Evolutionary conservation across 2,329 filamentous ascomycete genomes (phyloP).

Genomic region (Iodosphaeria phyllophila): DNA sequence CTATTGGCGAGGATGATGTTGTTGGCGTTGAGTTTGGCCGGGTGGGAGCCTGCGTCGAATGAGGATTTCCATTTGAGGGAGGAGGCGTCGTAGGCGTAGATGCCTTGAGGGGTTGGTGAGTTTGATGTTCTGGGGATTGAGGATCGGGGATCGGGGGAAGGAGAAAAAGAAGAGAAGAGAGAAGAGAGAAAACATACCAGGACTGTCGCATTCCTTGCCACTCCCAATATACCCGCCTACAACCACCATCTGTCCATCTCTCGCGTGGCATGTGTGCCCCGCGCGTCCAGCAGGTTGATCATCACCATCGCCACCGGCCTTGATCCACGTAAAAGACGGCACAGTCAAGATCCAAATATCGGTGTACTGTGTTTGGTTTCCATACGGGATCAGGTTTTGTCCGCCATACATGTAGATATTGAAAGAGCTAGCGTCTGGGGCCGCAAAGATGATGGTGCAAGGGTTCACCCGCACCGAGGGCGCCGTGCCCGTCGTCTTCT

Average conservation of each 20-base stretch:
- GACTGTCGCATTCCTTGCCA: constrained; percentile 42
- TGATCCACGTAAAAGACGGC: constrained; percentile 55
- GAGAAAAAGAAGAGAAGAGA: too few relatives aligned
- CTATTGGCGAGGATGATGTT: constrained; percentile 34
- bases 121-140: too few relatives aligned
- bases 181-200: too few relatives aligned
- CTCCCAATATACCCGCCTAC: constrained; percentile 49
- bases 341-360: constrained; percentile 62
- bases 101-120: too few relatives aligned
- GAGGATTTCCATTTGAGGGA: constrained; percentile 41
- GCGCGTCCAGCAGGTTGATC: constrained; percentile 40
- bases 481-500: constrained; percentile 43
- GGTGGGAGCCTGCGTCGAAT: constrained; percentile 38
- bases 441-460: constrained; percentile 49
- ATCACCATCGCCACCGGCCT: constrained; percentile 30
- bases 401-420: constrained; percentile 67
- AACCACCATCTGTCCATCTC: constrained; percentile 52
- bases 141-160: too few relatives aligned
- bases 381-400: constrained; percentile 49
- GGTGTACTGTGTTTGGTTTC: constrained; percentile 37
- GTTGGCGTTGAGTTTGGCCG: constrained; percentile 26
- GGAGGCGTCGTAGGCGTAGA: constrained; percentile 57
- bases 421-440: constrained; percentile 54
- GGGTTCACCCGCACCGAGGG: constrained; percentile 52
- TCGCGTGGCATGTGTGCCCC: constrained; percentile 50